These are phyloP conservation scores for Amanita exitialis DNA, from an alignment of 768 basidiomycete genomes.

Conservation along the genomic window DNA sequence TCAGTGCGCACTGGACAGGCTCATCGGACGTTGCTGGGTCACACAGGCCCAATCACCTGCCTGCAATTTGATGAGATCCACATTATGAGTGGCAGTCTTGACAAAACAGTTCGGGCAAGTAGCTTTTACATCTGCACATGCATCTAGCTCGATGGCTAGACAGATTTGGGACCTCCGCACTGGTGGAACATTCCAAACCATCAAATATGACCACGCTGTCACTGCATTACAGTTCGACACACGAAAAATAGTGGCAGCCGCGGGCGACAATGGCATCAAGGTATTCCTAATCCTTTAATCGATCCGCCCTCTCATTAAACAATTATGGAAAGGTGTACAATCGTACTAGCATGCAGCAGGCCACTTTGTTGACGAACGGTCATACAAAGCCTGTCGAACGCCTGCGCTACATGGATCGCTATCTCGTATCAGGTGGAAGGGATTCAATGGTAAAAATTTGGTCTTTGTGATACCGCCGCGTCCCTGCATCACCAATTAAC, in stretches of 20 bases:
- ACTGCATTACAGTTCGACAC: conserved; percentile 92
- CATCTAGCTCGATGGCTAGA: conserved; percentile 5
- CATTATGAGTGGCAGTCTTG: conserved; percentile 86
- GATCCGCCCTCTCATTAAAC: background rate
- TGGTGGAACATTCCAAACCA: conserved; percentile 79
- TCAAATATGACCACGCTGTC: conserved; percentile 85
- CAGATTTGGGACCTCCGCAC: conserved; percentile 97
- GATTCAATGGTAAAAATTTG: conserved; percentile 87
- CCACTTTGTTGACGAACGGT: conserved; percentile 81
- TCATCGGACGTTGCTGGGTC: conserved; percentile 86
- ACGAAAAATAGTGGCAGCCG: conserved; percentile 84
- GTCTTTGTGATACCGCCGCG: conserved; percentile 48
- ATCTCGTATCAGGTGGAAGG: conserved; percentile 82
- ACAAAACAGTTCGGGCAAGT: conserved; percentile 83
- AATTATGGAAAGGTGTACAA: conserved; percentile 67
- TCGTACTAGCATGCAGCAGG: conserved; percentile 85
- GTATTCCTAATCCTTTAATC: conserved; percentile 25
- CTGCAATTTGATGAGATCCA: conserved; percentile 95
- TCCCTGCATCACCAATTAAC: conserved; percentile 1
- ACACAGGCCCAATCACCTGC: conserved; percentile 88
- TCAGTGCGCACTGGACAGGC: conserved; percentile 96
- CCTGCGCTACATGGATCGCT: conserved; percentile 93
- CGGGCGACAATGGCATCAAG: conserved; percentile 91
- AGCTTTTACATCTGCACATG: conserved; percentile 1
- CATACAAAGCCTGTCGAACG: conserved; percentile 83